Evolutionary conservation across 1,284 basidiomycete genomes (phyloP).

Genomic region (Heliocybe sulcata): DNA sequence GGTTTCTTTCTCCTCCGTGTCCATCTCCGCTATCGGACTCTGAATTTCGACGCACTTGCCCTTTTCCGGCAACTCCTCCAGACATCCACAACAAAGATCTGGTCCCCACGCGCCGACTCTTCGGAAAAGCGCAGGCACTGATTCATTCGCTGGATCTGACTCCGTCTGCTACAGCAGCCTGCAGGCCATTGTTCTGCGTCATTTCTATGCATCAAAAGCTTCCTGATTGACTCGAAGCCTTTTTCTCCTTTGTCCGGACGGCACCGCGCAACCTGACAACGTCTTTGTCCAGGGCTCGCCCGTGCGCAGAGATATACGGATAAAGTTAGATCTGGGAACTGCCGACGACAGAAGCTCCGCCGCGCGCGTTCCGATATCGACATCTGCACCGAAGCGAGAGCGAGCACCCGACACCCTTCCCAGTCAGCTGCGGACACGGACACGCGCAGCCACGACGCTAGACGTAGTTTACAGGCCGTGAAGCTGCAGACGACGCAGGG

Average conservation of each 20-base stretch:
- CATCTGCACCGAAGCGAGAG: neutral
- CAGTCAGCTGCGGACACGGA: neutral
- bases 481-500: neutral
- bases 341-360: neutral
- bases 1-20: neutral
- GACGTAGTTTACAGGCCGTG: neutral
- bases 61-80: neutral
- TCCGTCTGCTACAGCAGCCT: neutral
- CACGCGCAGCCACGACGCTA: neutral
- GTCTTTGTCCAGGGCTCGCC: neutral
- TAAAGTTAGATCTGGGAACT: conserved; percentile 1
- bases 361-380: neutral
- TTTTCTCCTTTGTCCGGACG: neutral
- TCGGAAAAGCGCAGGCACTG: neutral
- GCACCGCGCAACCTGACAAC: neutral
- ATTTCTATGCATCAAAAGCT: neutral
- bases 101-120: neutral
- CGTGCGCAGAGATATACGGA: neutral
- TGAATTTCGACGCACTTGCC: neutral
- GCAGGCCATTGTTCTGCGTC: neutral
- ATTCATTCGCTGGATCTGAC: neutral
- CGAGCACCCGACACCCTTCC: neutral
- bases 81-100: neutral
- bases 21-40: neutral
- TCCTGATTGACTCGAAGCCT: neutral